phyloP scores from a whole-genome alignment of 805 yeast genomes.

The Ogataea paradorogensis region DNA sequence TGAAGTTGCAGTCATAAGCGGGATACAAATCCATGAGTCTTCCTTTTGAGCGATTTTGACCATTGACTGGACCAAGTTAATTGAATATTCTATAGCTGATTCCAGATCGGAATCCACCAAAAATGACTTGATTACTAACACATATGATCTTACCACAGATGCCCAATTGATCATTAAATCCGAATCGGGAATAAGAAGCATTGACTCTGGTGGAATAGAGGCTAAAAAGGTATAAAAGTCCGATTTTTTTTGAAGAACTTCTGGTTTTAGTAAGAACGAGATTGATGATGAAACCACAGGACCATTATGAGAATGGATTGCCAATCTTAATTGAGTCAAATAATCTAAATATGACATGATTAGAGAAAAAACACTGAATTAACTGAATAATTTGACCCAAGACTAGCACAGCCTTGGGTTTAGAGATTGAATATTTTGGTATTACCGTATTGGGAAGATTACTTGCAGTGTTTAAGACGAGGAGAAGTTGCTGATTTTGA shows the following conservation, averaged over 20 bases:
- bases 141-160: slow-evolving; percentile 11
- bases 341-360: slow-evolving; percentile 18
- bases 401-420: slow-evolving; percentile 3
- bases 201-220: slow-evolving; percentile 15
- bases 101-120: slow-evolving; percentile 21
- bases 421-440: slow-evolving; percentile 5
- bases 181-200: slow-evolving; percentile 11
- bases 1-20: slow-evolving; percentile 17
- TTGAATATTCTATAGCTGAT: slow-evolving; percentile 17
- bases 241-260: slow-evolving; percentile 15
- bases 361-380: background rate
- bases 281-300: slow-evolving; percentile 9
- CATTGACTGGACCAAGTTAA: slow-evolving; percentile 15
- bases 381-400: background rate
- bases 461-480: slow-evolving; percentile 5
- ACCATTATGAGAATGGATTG: slow-evolving; percentile 15
- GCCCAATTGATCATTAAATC: slow-evolving; percentile 12
- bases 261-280: slow-evolving; percentile 19
- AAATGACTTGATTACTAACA: slow-evolving; percentile 17
- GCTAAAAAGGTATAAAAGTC: slow-evolving; percentile 15
- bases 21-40: slow-evolving; percentile 20
- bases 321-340: slow-evolving; percentile 10
- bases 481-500: background rate
- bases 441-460: slow-evolving; percentile 9
- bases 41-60: slow-evolving; percentile 19